Conservation (phyloP, 129 eudicot species). For the Gnaphalium uliginosum region DNA sequence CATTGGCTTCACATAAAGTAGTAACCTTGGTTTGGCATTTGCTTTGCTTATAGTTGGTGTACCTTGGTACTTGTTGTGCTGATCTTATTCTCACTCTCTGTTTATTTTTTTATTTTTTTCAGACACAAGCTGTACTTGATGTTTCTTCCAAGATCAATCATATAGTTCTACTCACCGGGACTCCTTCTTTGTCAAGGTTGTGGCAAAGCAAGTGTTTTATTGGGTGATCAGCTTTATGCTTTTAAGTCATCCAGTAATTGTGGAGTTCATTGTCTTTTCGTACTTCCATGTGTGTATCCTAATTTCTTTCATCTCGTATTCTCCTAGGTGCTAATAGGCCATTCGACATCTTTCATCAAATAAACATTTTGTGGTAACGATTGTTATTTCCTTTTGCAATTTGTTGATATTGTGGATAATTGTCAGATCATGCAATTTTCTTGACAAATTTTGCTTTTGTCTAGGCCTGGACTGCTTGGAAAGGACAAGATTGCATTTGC, state of each 20-base stretch:
- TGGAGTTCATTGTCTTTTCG: not conserved
- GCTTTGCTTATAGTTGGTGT: not conserved
- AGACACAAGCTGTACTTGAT: conserved; percentile 82
- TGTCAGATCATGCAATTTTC: conserved; percentile 3
- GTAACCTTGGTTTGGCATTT: conserved; percentile 2
- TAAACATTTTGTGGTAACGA: conserved; percentile 85
- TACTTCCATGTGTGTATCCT: conserved; percentile 24
- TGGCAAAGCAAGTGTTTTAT: conserved; percentile 26
- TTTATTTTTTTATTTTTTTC: conserved; percentile 16
- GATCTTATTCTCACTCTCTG: not conserved
- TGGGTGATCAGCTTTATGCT: conserved; percentile 18
- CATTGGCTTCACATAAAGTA: too few species aligned
- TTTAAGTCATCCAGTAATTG: conserved; percentile 19
- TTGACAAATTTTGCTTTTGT: conserved; percentile 30
- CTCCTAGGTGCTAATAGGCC: conserved; percentile 97
- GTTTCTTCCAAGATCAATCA: conserved; percentile 68
- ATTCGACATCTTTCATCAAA: conserved; percentile 95
- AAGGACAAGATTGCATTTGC: conserved; percentile 80
- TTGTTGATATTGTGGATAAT: not conserved
- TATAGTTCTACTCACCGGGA: conserved; percentile 84
- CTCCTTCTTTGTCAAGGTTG: conserved; percentile 99
- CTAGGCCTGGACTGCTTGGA: conserved; percentile 97
- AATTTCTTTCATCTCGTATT: conserved; percentile 34
- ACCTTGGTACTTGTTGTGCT: not conserved
- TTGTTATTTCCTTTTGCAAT: not conserved